Percentiles rank a stretch among this genome's conserved stretches.
phyloP scores from a whole-genome alignment of 495 filamentous ascomycete species.

The Penicillium ucsense region DNA sequence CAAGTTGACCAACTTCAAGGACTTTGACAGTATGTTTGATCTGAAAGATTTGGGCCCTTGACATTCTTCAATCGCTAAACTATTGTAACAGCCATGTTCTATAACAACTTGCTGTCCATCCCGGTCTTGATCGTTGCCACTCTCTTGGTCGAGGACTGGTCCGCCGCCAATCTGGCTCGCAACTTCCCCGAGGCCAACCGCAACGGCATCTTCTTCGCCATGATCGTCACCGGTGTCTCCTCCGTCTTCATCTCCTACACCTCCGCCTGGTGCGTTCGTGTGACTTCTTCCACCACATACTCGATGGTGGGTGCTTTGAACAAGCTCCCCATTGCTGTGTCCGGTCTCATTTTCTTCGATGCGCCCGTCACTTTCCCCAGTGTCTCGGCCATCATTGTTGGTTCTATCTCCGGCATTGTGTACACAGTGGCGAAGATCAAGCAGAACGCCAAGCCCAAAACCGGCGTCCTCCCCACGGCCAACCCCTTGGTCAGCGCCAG shows the following conservation, averaged over 20 bases:
- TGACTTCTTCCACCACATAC: slow-evolving; percentile 93
- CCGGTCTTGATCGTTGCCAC: slow-evolving; percentile 81
- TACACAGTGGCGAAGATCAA: slow-evolving; percentile 88
- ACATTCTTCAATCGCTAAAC: slow-evolving; percentile 20
- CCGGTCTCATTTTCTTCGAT: slow-evolving; percentile 88
- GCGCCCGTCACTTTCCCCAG: slow-evolving; percentile 88
- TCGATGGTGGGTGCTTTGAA: slow-evolving; percentile 97
- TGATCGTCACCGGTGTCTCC: slow-evolving; percentile 88
- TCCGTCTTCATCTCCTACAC: slow-evolving; percentile 98
- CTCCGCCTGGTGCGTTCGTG: slow-evolving; percentile 95
- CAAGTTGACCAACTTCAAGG: slow-evolving; percentile 99
- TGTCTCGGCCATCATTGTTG: slow-evolving; percentile 78
- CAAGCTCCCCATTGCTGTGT: slow-evolving; percentile 90
- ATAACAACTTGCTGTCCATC: slow-evolving; percentile 98
- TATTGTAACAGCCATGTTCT: slow-evolving; percentile 77
- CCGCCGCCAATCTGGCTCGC: slow-evolving; percentile 63
- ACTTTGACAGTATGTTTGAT: slow-evolving; percentile 83
- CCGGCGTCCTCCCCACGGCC: slow-evolving; percentile 56
- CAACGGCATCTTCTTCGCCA: slow-evolving; percentile 69
- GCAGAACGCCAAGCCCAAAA: slow-evolving; percentile 57
- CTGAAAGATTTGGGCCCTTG: not conserved
- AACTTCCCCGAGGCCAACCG: slow-evolving; percentile 80
- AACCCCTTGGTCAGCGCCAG: slow-evolving; percentile 74
- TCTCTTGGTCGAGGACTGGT: slow-evolving; percentile 86
- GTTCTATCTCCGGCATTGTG: slow-evolving; percentile 86